These are phyloP conservation scores for Auricularia cornea DNA, from an alignment of 768 basidiomycete species.

Conservation along the genomic window DNA sequence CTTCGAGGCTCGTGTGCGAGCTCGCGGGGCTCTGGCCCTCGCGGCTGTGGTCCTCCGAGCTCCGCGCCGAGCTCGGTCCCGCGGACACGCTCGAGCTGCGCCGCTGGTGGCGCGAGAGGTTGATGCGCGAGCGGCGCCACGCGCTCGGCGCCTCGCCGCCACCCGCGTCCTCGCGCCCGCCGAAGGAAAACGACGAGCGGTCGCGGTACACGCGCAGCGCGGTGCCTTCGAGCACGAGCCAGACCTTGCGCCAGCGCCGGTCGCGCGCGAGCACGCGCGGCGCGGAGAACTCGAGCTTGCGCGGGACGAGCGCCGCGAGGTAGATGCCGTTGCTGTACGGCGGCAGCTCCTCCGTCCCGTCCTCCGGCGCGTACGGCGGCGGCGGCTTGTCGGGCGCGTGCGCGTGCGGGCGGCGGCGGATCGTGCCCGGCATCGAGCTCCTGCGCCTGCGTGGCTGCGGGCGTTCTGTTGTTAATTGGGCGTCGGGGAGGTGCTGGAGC, in stretches of 20 bases:
- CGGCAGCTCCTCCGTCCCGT: slow-evolving; percentile 76
- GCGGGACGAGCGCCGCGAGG: slow-evolving; percentile 71
- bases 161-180: neutral
- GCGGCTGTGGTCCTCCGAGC: neutral
- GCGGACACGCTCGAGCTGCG: neutral
- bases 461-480: slow-evolving; percentile 1
- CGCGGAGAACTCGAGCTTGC: slow-evolving; percentile 86
- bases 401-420: slow-evolving; percentile 13
- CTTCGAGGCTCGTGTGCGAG: neutral
- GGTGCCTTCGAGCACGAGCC: slow-evolving; percentile 92
- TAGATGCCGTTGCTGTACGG: slow-evolving; percentile 74
- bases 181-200: slow-evolving; percentile 25
- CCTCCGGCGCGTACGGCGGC: slow-evolving; percentile 40
- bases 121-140: neutral
- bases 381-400: slow-evolving; percentile 16
- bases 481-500: slow-evolving; percentile 2
- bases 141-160: neutral
- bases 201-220: slow-evolving; percentile 67
- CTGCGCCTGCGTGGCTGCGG: slow-evolving; percentile 45
- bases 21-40: neutral
- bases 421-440: slow-evolving; percentile 65
- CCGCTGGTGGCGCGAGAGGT: neutral
- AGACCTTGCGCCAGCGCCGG: slow-evolving; percentile 81
- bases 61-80: neutral
- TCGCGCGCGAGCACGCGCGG: slow-evolving; percentile 86